Percentiles rank a stretch among this genome's conserved stretches.
Evolutionary conservation across 805 yeast species (phyloP).

Genomic region (Yamadazyma paraphyllophila): DNA sequence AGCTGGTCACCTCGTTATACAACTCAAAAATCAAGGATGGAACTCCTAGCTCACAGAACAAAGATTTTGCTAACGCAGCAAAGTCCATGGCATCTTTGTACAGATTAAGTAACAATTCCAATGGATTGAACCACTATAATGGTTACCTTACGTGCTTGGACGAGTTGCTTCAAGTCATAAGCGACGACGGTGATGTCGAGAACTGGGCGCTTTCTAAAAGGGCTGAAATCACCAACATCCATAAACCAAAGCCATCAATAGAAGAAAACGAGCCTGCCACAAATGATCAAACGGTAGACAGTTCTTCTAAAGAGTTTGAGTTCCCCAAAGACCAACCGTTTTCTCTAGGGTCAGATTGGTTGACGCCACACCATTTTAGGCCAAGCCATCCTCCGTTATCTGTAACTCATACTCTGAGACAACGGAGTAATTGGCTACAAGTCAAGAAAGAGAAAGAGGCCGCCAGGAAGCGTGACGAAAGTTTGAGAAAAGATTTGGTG

Average conservation of each 20-base stretch:
- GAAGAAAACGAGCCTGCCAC: background rate
- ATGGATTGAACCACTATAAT: conserved; percentile 44
- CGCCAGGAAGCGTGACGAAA: background rate
- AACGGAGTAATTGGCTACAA: conserved; percentile 14
- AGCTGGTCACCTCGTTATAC: conserved; percentile 58
- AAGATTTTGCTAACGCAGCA: conserved; percentile 42
- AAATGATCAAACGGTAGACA: background rate
- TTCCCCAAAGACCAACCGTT: conserved; percentile 25
- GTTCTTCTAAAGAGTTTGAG: background rate
- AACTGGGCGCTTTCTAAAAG: conserved; percentile 51
- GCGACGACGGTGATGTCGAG: conserved; percentile 45
- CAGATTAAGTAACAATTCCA: conserved; percentile 55
- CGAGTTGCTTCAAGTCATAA: conserved; percentile 47
- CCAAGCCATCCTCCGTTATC: conserved; percentile 40
- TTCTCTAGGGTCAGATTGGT: conserved; percentile 26
- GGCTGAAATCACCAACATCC: conserved; percentile 33
- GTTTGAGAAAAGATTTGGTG: background rate
- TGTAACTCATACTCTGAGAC: conserved; percentile 29
- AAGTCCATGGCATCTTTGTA: conserved; percentile 51
- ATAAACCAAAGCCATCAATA: conserved; percentile 2
- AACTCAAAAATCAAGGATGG: conserved; percentile 16
- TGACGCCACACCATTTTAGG: conserved; percentile 27
- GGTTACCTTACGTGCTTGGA: conserved; percentile 65
- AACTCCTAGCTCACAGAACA: conserved; percentile 13
- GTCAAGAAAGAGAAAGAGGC: conserved; percentile 8